Evolutionary conservation across 1,284 basidiomycete genomes (phyloP).

Genomic region (Mycosarcoma mackinlayi): DNA sequence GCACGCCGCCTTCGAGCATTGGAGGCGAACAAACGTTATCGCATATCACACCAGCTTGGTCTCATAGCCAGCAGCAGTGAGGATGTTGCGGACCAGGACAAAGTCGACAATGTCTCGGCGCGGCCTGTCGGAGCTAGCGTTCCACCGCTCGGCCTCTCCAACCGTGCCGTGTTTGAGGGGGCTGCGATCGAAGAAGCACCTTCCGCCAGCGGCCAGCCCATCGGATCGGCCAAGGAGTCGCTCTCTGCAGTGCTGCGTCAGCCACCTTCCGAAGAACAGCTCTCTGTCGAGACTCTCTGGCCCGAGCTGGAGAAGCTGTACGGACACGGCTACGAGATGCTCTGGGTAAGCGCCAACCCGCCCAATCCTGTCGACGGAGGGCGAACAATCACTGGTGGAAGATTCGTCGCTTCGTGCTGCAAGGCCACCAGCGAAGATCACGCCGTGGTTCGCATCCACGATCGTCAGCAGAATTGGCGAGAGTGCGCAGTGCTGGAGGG

Average conservation of each 20-base stretch:
- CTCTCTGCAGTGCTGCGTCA: conserved; percentile 35
- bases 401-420: conserved; percentile 89
- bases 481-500: conserved; percentile 79
- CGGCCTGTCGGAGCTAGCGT: conserved; percentile 59
- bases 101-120: conserved; percentile 13
- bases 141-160: conserved; percentile 64
- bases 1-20: conserved; percentile 34
- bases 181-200: conserved; percentile 33
- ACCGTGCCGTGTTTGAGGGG: conserved; percentile 58
- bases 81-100: not conserved
- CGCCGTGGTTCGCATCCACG: conserved; percentile 86
- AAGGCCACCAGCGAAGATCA: conserved; percentile 87
- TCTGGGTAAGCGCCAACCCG: conserved; percentile 44
- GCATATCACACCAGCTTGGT: conserved; percentile 22
- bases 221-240: conserved; percentile 39
- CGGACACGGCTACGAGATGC: conserved; percentile 94
- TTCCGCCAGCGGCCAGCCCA: conserved; percentile 47
- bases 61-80: conserved; percentile 10
- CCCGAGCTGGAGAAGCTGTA: conserved; percentile 96
- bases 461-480: conserved; percentile 75
- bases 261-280: conserved; percentile 73
- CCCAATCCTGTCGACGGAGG: conserved; percentile 19
- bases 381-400: conserved; percentile 69
- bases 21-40: conserved; percentile 21
- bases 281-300: conserved; percentile 89